Conservation (phyloP, 495 filamentous ascomycete species). For the Xylaria sp. region DNA sequence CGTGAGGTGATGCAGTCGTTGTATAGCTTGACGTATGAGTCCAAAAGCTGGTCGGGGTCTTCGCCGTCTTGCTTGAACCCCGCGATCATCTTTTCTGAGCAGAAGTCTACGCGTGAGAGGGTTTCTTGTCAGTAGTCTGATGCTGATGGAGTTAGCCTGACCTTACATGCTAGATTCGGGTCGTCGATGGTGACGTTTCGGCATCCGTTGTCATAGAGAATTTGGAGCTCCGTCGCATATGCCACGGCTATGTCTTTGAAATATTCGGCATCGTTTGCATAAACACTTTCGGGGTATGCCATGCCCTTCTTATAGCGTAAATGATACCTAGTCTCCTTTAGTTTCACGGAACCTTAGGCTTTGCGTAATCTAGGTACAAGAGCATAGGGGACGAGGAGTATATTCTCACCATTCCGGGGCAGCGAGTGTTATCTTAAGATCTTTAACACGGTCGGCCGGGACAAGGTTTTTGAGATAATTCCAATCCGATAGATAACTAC, state of each 20-base stretch:
- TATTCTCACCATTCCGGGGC: constrained; percentile 63
- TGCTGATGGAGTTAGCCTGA: neutral
- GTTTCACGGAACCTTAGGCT: neutral
- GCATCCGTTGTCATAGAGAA: constrained; percentile 68
- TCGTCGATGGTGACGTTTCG: constrained; percentile 73
- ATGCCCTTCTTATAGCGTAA: constrained; percentile 66
- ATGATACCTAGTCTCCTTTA: constrained; percentile 54
- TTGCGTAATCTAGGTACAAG: neutral
- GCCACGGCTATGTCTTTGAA: constrained; percentile 70
- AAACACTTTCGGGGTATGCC: constrained; percentile 67
- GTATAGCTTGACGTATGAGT: constrained; percentile 72
- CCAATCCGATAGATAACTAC: constrained; percentile 68
- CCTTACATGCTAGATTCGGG: constrained; percentile 70
- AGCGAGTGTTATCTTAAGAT: constrained; percentile 68
- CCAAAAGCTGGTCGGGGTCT: constrained; percentile 65
- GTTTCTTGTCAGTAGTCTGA: neutral
- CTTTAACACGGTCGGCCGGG: constrained; percentile 59
- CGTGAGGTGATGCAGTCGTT: constrained; percentile 67
- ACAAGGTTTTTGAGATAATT: constrained; percentile 67
- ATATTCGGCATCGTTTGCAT: constrained; percentile 66
- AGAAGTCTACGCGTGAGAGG: constrained; percentile 61
- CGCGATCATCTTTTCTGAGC: constrained; percentile 69
- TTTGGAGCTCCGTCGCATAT: constrained; percentile 65
- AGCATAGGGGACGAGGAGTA: neutral
- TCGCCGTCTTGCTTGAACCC: constrained; percentile 66